Base-by-base conservation (phyloP, 2,329 filamentous ascomycete species). In the Acarospora socialis region DNA sequence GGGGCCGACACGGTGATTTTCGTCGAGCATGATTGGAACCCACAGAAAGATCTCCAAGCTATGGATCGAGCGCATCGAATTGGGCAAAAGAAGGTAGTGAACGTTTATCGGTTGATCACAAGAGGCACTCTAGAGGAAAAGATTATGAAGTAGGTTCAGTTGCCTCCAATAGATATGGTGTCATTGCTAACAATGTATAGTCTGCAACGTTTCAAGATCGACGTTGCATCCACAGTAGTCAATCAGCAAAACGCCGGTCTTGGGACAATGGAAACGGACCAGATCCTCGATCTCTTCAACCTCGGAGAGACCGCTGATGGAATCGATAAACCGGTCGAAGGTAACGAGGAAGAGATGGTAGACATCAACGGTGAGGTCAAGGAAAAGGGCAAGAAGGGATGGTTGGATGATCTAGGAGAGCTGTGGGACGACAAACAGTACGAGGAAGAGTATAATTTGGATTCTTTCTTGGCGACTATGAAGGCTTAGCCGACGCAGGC, bases 21-120 rank as follows among this genome's bases (percentile, higher is more conserved):
- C 49, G 92, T 98, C 18, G 90, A 98, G 57, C 92, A 98, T 56
- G 90, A 98, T 56, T 98, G 90, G 90, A 98, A 98, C 53, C 90
- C 90, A 19, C 90, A 98, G 53, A 93, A 93, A 56, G 90, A 98
- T 57, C 73, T 98, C 44, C 90, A 98, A 52, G 90, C 90, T 44
- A 98, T 98, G 90, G 90, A 98, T 52, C 83, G 90, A 38, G 90
- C 90, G 6, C 90, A 98, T 65, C 77, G 90, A 46, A 95, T 98
- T 47, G 90, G 90, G 2, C 90, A 98, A 63, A 98, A 98, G 73
- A 98, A 95, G 70, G 90, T 95, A 21, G 90, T 98, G 45, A 98
- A 98, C 50, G 90, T 98, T 10, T 98, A 98, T 57, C 83, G 90
- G 15, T 68, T 98, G 43, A 90, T 98, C 48, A 98, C 90, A 4